Evolutionary conservation across 2,329 filamentous ascomycete genomes (phyloP), one percentile per base, ranked within the genome.

Genomic region (Paecilomyces formosus): DNA sequence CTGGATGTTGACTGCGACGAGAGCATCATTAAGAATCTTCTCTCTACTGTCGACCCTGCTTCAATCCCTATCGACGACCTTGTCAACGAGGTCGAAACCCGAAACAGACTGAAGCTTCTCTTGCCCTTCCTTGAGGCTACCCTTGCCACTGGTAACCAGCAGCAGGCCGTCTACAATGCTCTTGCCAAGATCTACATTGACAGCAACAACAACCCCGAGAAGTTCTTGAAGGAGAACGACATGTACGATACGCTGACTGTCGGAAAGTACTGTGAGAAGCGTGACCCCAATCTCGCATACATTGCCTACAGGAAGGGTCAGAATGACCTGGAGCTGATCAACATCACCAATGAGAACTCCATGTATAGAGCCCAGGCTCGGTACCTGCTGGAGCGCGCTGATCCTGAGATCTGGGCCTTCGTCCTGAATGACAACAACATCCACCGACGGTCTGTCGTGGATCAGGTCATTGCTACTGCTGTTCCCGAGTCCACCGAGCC

Each of bases 171-270:
- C 18, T 97, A 89, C 82, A 97, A 99, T 65, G 95, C 94, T 6
- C 83, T 99, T 30, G 94, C 94, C 55, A 99, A 99, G 85, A 99
- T 99, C 66, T 99, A 99, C 78, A 99, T 99, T 59, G 94, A 99
- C 76, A 92, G 87, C 65, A 99, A 99, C 82, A 96, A 97, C 79
- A 92, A 97, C 73, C 94, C 94, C 0, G 94, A 99, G 82, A 90
- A 90, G 72, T 99, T 99, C 81, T 80, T 99, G 56, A 96, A 94
- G 79, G 91, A 97, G 78, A 99, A 99, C 71, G 91, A 97, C 69
- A 86, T 94, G 73, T 99, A 99, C 66, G 94, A 99, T 71, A 91
- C 94, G 3, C 80, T 97, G 49, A 85, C 82, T 24, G 90, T 99
- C 57, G 94, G 94, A 74, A 97, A 96, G 78, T 99, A 99, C 81